Base-by-base conservation (phyloP, 1,284 basidiomycete genomes). In the Dichomitus squalens region DNA sequence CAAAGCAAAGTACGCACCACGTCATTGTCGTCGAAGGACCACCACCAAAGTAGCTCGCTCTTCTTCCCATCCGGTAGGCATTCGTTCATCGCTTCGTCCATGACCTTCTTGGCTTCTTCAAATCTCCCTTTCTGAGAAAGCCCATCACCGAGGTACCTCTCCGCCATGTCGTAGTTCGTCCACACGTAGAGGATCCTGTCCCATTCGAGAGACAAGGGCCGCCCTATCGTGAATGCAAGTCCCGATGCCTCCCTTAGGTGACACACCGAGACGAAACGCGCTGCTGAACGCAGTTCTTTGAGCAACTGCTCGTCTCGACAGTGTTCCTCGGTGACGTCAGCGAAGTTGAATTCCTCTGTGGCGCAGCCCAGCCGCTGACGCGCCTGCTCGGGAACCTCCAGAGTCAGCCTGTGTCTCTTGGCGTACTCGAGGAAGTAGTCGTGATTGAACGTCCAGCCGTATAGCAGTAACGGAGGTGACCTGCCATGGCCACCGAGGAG, bases 381-480 rank as follows among this genome's bases (percentile, higher is more conserved):
- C 20, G 8, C 34, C 16, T 25, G 18, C n/a, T 18, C 16, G 29
- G 23, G n/a, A 3, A 41, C 2, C 12, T 31, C 16, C 23, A 36
- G 46, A 9, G 43, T 23, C 7, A 47, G 6, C 1, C 18, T 20
- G 16, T 47, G 41, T 2, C 25, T 40, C 18, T 46, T 46, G 3
- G 52, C 52, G 25, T 53, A 53, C 7, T 46, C 41, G 20, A 53
- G 7, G 8, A 53, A 8, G 18, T 53, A 35, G 41, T 53, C 25
- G 9, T 38, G 33, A 7, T 53, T 36, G 34, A 38, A 53, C 2
- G 43, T 29, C 52, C 43, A 47, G 35, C 52, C 34, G 18, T 47
- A 47, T 7, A 43, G 21, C 5, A 53, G 43, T 9, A 53, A n/a
- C 7, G 43, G 52, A 29, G 52, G 52, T 0, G 0, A 2, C 0